Evolutionary conservation across 1,139 yeast genomes (phyloP).

Genomic region (Debaryomyces subglobosus): DNA sequence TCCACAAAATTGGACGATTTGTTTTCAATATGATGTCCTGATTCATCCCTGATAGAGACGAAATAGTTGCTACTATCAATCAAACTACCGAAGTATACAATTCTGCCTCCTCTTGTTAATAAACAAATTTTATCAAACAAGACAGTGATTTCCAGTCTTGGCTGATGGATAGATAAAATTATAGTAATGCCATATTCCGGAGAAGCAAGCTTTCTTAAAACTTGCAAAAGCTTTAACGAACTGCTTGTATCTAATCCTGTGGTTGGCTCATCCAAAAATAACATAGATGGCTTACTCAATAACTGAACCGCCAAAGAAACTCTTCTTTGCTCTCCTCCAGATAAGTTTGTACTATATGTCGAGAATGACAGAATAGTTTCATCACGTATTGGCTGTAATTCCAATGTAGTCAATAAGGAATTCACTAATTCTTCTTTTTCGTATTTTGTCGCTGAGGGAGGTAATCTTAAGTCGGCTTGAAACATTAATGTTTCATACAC

Average conservation of each 20-base stretch:
- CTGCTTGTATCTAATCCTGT: constrained; percentile 85
- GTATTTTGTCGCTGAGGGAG: constrained; percentile 38
- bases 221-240: constrained; percentile 65
- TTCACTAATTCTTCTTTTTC: constrained; percentile 56
- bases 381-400: constrained; percentile 61
- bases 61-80: constrained; percentile 54
- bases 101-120: constrained; percentile 68
- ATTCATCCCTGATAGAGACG: constrained; percentile 33
- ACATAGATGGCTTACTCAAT: constrained; percentile 71
- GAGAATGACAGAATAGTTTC: constrained; percentile 57
- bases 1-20: constrained; percentile 50
- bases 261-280: constrained; percentile 87
- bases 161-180: constrained; percentile 81
- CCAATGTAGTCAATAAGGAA: constrained; percentile 61
- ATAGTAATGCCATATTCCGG: constrained; percentile 66
- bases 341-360: constrained; percentile 50
- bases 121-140: constrained; percentile 73
- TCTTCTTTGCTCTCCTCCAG: constrained; percentile 87
- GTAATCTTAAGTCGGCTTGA: constrained; percentile 71
- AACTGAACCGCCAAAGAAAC: constrained; percentile 79
- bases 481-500: constrained; percentile 68
- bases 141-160: constrained; percentile 70
- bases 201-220: constrained; percentile 56
- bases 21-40: constrained; percentile 19
- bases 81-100: constrained; percentile 62